A percentile compares a stretch with the other conserved stretches of the same genome.
phyloP scores from a whole-genome alignment of 257 asterid genomes.

The Solanum chmielewskii region DNA sequence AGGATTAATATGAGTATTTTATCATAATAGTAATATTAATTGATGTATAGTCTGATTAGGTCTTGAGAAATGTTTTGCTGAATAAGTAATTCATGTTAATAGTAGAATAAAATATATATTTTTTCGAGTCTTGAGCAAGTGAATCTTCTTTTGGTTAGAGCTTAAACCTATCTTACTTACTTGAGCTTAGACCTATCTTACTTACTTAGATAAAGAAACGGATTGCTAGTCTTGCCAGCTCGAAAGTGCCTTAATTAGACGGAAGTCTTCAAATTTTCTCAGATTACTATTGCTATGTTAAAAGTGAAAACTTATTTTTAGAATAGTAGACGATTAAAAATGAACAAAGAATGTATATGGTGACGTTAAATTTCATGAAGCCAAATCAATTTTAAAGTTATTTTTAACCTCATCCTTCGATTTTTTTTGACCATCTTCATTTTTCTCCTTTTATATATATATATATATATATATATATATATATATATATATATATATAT shows the following conservation, averaged over 20 bases:
- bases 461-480: too few species aligned
- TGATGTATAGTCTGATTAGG: neutral
- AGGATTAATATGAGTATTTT: too few species aligned
- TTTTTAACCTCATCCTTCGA: neutral
- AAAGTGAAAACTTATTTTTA: neutral
- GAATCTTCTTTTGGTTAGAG: neutral
- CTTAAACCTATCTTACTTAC: neutral
- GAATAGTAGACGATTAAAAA: neutral
- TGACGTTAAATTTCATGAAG: neutral
- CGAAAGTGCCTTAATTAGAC: neutral
- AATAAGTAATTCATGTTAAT: too few species aligned
- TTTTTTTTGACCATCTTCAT: neutral
- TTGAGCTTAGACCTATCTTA: neutral
- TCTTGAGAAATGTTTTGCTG: neutral
- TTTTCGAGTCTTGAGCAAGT: neutral
- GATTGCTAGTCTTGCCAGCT: neutral
- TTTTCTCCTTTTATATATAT: neutral
- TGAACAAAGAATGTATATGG: neutral
- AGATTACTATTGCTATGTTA: neutral
- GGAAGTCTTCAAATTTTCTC: neutral
- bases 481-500: too few species aligned
- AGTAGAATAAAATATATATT: too few species aligned
- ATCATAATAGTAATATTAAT: too few species aligned
- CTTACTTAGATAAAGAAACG: neutral
- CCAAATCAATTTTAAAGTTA: neutral